Base-by-base conservation (phyloP, 371 early-diverging fungal genomes). In the Massospora cicadina region DNA sequence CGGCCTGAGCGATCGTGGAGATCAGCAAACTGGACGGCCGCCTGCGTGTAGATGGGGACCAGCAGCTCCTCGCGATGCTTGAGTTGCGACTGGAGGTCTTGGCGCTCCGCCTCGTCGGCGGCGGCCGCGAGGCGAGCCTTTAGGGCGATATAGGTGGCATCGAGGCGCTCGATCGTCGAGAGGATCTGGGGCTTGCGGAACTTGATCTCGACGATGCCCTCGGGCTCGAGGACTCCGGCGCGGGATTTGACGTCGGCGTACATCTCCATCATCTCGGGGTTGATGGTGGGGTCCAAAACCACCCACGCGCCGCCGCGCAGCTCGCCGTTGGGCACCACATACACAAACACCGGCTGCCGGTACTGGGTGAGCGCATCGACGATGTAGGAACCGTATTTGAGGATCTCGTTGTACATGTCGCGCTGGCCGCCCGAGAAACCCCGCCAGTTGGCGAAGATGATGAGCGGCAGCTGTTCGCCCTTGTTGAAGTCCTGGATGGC, bases 381-480 rank as follows among this genome's bases (percentile, higher is more conserved):
- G 68, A 99, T 99, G 73, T 89, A 85, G 2, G 97, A 83, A 65
- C 99, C 99, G 71, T 88, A 95, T 76, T 98, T 96, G 65, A 99
- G 81, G 1, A 98, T 83, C 74, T 94, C 95, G 71, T 95, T 86
- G 81, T 85, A 95, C 97, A 99, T 97, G 75, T 98, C 98, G 70
- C 88, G 90, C 75, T 96, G 95, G 64, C 98, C 98, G 67, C 98
- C 98, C 55, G 89, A 89, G 86, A 99, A 99, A 64, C 99, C 99
- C 79, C 98, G 93, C 98, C 98, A 99, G 89, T 99, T 98, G 76
- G 98, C 98, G 81, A 99, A 92, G 76, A 99, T 89, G 73, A 99
- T 88, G 72, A 98, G 75, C 23, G 98, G 95, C 66, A 99, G 80
- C 69, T 91, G 91, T 76, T 99, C 99, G 74, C 96, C 95, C 71